Percentiles rank a stretch among this genome's conserved stretches.
Evolutionary conservation across 768 basidiomycete genomes (phyloP).

Genomic region (Ramaria rubella): DNA sequence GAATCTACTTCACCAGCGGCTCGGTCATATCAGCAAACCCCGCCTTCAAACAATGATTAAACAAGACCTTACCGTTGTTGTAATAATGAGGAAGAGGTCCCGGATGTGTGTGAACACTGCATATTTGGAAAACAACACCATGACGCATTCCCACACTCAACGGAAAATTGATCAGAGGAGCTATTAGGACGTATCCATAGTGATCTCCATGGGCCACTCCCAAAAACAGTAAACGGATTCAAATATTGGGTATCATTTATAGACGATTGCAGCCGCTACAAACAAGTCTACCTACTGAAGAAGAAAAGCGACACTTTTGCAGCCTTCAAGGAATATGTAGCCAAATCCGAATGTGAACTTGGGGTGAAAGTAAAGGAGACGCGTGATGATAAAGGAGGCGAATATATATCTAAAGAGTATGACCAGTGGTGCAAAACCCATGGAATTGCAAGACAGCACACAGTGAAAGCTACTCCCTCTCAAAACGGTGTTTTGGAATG

Average conservation of each 20-base stretch:
- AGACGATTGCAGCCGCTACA: slow-evolving; percentile 16
- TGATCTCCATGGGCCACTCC: no score
- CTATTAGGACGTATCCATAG: no score
- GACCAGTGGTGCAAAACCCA: slow-evolving; percentile 13
- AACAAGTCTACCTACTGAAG: slow-evolving; percentile 12
- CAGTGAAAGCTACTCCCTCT: slow-evolving; percentile 31
- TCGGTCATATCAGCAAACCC: no score
- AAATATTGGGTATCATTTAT: slow-evolving; percentile 20
- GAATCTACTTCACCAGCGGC: no score
- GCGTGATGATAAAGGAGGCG: slow-evolving; percentile 19
- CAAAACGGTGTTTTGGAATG: slow-evolving; percentile 25
- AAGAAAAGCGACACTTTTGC: slow-evolving; percentile 12
- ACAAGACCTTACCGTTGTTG: no score
- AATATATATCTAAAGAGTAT: slow-evolving; percentile 15
- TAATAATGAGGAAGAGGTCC: no score
- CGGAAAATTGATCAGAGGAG: no score
- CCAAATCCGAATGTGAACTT: slow-evolving; percentile 8
- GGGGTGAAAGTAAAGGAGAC: slow-evolving; percentile 16
- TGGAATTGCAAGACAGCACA: slow-evolving; percentile 35
- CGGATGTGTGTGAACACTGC: no score
- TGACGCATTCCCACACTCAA: no score
- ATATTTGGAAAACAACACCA: no score
- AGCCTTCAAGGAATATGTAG: slow-evolving; percentile 14
- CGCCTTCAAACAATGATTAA: no score
- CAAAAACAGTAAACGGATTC: no score